These are phyloP conservation scores for Phyllosticta citriasiana DNA, from an alignment of 2,329 filamentous ascomycete species.

Conservation along the genomic window DNA sequence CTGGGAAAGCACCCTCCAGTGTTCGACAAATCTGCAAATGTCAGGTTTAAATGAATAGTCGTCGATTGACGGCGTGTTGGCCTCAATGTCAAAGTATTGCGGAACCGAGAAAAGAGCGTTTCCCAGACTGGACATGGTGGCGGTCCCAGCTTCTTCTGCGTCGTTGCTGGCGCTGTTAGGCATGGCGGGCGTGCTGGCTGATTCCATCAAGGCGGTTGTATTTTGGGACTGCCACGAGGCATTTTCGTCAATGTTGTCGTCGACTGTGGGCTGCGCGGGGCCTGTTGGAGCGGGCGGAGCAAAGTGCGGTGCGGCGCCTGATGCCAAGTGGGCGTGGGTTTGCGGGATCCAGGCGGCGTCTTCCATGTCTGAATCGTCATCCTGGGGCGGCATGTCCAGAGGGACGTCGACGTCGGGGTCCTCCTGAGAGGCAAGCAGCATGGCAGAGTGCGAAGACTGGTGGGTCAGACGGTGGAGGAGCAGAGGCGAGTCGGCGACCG, in stretches of 20 bases:
- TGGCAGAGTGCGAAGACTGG: neutral
- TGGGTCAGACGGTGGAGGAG: constrained; percentile 4
- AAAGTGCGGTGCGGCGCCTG: neutral
- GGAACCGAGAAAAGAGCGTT: constrained; percentile 4
- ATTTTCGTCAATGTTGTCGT: neutral
- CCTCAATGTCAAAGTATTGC: constrained; percentile 2
- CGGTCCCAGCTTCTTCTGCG: neutral
- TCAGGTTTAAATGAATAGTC: constrained; percentile 10
- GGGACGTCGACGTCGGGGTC: constrained; percentile 1
- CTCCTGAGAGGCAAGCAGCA: constrained; percentile 1
- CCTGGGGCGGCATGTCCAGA: constrained; percentile 4
- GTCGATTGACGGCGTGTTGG: constrained; percentile 8
- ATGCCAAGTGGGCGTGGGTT: neutral
- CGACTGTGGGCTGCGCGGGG: neutral
- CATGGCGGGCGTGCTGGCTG: neutral
- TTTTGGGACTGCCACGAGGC: neutral
- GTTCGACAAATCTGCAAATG: constrained; percentile 13
- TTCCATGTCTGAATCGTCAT: constrained; percentile 10
- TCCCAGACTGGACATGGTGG: constrained; percentile 1
- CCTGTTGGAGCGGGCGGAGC: neutral
- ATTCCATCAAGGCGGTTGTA: neutral
- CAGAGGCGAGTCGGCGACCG: neutral
- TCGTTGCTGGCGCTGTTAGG: neutral
- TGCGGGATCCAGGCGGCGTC: constrained; percentile 6
- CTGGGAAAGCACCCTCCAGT: constrained; percentile 1